phyloP scores from a whole-genome alignment of 768 basidiomycete species.

The Nidularia pulvinata region DNA sequence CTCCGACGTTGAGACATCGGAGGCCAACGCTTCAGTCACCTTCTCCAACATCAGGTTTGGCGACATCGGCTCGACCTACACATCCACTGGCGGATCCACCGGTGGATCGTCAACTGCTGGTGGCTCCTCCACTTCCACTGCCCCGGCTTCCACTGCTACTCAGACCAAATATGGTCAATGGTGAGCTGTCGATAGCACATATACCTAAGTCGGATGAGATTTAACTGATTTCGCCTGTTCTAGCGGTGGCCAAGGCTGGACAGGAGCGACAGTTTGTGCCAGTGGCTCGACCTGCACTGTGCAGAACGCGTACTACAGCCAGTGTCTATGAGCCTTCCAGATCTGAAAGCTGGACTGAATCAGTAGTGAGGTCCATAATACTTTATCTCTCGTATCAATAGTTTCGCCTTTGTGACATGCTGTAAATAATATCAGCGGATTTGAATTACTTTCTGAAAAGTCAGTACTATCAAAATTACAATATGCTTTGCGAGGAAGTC shows the following conservation, averaged over 20 bases:
- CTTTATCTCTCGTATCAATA: too few species aligned
- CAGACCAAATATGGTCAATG: slow-evolving; percentile 34
- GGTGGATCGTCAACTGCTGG: slow-evolving; percentile 6
- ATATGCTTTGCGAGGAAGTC: too few species aligned
- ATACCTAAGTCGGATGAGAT: not conserved
- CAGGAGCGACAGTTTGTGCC: not conserved
- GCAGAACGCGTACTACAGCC: not conserved
- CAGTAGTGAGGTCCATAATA: too few species aligned
- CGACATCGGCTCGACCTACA: slow-evolving; percentile 43
- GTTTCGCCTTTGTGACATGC: too few species aligned
- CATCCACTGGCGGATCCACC: slow-evolving; percentile 7
- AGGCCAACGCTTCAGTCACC: slow-evolving; percentile 39
- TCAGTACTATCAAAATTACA: too few species aligned
- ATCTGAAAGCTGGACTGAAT: too few species aligned
- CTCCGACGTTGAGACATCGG: slow-evolving; percentile 34
- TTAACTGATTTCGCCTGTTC: not conserved
- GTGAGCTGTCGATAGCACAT: slow-evolving; percentile 11
- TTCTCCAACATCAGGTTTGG: slow-evolving; percentile 59
- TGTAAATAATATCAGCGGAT: too few species aligned
- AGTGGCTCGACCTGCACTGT: not conserved
- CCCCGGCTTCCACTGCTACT: slow-evolving; percentile 19
- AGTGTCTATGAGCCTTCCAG: not conserved
- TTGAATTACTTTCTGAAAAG: too few species aligned
- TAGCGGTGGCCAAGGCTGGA: slow-evolving; percentile 16
- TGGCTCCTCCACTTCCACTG: slow-evolving; percentile 13